A percentile compares a stretch with the other conserved stretches of the same genome.
phyloP scores from a whole-genome alignment of 768 basidiomycete genomes.

The Termitomyces sp. region DNA sequence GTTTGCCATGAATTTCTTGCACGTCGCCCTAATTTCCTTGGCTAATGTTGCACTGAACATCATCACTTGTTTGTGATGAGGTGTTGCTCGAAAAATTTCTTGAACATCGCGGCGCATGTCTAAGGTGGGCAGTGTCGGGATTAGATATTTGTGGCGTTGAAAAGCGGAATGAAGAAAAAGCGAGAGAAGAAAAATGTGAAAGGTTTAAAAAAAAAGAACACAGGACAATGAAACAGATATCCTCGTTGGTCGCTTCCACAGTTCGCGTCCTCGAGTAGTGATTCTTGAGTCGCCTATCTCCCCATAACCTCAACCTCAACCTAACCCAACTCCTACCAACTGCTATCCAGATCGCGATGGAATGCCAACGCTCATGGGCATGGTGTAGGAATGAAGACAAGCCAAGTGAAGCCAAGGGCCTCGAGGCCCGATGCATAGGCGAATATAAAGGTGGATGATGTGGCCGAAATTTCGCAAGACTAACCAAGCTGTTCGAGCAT shows the following conservation, averaged over 20 bases:
- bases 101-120: conserved; percentile 99
- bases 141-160: conserved; percentile 54
- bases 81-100: conserved; percentile 98
- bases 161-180: conserved; percentile 51
- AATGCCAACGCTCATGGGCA: conserved; percentile 34
- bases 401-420: conserved; percentile 36
- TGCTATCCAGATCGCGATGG: conserved; percentile 34
- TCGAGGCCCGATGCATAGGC: conserved; percentile 35
- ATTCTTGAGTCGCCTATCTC: conserved; percentile 26
- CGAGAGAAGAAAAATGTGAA: conserved; percentile 36
- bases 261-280: conserved; percentile 29
- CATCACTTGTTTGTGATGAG: conserved; percentile 99
- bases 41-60: conserved; percentile 99
- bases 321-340: conserved; percentile 37
- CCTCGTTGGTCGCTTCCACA: conserved; percentile 34
- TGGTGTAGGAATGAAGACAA: conserved; percentile 35
- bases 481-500: conserved; percentile 99
- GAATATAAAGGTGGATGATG: conserved; percentile 50
- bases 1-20: conserved; percentile 99
- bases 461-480: conserved; percentile 79
- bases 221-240: conserved; percentile 23
- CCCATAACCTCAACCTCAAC: conserved; percentile 31
- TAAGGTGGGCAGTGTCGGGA: conserved; percentile 66
- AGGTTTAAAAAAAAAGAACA: conserved; percentile 22
- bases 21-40: conserved; percentile 95